Conservation (phyloP, 2,329 filamentous ascomycete genomes). For the Zymoseptoria ardabiliae region DNA sequence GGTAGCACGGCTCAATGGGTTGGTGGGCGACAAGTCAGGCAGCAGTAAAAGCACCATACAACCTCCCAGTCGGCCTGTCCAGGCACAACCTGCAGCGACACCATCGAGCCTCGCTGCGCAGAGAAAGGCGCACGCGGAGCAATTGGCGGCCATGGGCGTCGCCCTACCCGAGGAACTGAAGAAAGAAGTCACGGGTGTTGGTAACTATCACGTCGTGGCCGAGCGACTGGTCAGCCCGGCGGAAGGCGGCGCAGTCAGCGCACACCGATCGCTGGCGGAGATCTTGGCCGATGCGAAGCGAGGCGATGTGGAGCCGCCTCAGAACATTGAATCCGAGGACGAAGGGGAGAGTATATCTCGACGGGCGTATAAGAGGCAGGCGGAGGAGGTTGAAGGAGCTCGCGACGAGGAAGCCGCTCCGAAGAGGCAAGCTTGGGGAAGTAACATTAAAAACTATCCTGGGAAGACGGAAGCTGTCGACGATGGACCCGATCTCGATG, state of each 20-base stretch:
- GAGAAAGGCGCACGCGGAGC: conserved; percentile 74
- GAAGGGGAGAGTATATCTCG: conserved; percentile 39
- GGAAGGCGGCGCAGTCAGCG: conserved; percentile 10
- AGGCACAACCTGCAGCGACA: conserved; percentile 22
- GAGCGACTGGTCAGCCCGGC: conserved; percentile 31
- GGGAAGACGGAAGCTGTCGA: conserved; percentile 40
- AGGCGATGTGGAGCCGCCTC: conserved; percentile 36
- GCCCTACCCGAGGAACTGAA: conserved; percentile 72
- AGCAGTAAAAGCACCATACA: conserved; percentile 3
- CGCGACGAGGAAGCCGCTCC: conserved; percentile 44
- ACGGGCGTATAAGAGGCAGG: conserved; percentile 57
- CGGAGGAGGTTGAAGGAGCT: conserved; percentile 54
- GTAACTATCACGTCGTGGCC: conserved; percentile 74
- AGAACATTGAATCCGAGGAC: conserved; percentile 38
- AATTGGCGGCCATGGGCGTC: conserved; percentile 81
- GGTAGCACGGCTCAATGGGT: conserved; percentile 74
- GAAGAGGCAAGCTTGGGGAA: conserved; percentile 37
- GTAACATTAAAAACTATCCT: conserved; percentile 39
- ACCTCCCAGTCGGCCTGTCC: conserved; percentile 11
- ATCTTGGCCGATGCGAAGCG: conserved; percentile 39
- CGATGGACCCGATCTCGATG: conserved; percentile 54
- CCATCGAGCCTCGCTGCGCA: conserved; percentile 53
- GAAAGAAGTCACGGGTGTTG: conserved; percentile 75
- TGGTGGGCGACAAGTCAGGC: conserved; percentile 47
- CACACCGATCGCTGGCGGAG: conserved; percentile 35